Evolutionary conservation across 2,329 filamentous ascomycete species (phyloP), one percentile per base, ranked within the genome.

Genomic region (Monosporascus sp.): DNA sequence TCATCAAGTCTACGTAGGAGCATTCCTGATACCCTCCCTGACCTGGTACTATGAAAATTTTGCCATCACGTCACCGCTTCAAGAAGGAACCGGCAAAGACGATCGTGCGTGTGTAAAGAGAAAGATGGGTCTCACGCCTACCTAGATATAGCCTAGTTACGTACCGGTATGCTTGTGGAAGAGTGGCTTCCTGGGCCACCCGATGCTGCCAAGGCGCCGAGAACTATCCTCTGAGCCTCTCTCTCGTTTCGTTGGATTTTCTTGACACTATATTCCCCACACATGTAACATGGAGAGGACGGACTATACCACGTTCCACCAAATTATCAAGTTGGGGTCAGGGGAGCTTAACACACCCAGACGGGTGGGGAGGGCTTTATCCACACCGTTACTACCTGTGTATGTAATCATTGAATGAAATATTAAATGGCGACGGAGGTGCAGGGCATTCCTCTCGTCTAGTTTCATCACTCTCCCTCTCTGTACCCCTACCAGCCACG

Each of bases 141-240:
- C 27, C 9, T 11, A 31, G 27, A 14, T 31, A 14, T 31, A 31
- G 27, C 14, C 27, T 14, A 11, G 3, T 31, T 31, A 31, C 27
- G 11, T 31, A 31, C 27, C 27, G 27, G 9, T 5, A 31, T 11
- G 11, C 9, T 11, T 11, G 9, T 31, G 14, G 27, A 31, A 31
- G 9, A 31, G 27, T 5, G 27, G 27, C 4, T 11, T 14, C 27
- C 8, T 3, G 9, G 27, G 2, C 27, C 9, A 41, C 8, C 38
- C 38, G 5, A 44, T 6, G 43, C 7, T 52, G 61, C 62, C 60
- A 64, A 64, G 60, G 53, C 60, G 56, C 62, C 60, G 62, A 64
- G 48, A 59, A 62, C 63, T 53, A 61, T 57, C 61, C 61, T 60
- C 58, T 52, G 52, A 34, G 34, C 45, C 50, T 56, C 53, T 53